These are phyloP conservation scores for Conticribra weissflogii DNA, from an alignment of 108 stramenopile species.

Conservation along the genomic window DNA sequence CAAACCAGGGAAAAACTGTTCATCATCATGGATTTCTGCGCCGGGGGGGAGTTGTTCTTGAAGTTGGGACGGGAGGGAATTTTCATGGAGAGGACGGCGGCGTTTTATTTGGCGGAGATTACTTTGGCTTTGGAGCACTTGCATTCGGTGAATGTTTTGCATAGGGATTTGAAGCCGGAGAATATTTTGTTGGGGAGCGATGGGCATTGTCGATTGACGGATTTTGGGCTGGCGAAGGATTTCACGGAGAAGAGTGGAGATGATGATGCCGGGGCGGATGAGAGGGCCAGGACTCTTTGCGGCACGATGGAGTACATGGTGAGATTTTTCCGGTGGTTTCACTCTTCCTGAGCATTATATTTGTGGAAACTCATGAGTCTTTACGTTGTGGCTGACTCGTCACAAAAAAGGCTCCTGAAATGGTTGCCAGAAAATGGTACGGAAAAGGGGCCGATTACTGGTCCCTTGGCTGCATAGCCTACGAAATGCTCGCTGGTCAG, in stretches of 20 bases:
- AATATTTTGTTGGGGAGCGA: constrained; percentile 90
- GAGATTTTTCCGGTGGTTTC: background rate
- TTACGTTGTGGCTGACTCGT: too few species aligned
- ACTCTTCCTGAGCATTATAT: background rate
- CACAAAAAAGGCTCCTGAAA: constrained; percentile 74
- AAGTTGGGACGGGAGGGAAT: constrained; percentile 84
- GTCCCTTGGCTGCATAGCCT: constrained; percentile 93
- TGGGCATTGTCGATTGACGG: constrained; percentile 94
- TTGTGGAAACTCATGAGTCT: too few species aligned
- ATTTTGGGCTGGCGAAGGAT: constrained; percentile 97
- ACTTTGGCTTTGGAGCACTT: constrained; percentile 93
- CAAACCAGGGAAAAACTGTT: constrained; percentile 95
- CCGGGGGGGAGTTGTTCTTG: constrained; percentile 96
- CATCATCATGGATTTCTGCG: constrained; percentile 96
- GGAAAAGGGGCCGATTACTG: constrained; percentile 98
- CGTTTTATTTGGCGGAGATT: constrained; percentile 97
- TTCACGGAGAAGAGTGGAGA: constrained; percentile 54
- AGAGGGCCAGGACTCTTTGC: constrained; percentile 79
- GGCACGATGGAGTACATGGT: constrained; percentile 91
- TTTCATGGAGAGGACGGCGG: constrained; percentile 79
- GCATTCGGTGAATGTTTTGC: constrained; percentile 90
- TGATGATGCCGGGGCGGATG: constrained; percentile 57
- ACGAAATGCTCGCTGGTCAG: constrained; percentile 95
- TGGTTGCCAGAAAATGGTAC: constrained; percentile 94
- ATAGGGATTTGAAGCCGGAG: constrained; percentile 96